phyloP scores from a whole-genome alignment of 768 basidiomycete species.

The Tephrocybe sp. region DNA sequence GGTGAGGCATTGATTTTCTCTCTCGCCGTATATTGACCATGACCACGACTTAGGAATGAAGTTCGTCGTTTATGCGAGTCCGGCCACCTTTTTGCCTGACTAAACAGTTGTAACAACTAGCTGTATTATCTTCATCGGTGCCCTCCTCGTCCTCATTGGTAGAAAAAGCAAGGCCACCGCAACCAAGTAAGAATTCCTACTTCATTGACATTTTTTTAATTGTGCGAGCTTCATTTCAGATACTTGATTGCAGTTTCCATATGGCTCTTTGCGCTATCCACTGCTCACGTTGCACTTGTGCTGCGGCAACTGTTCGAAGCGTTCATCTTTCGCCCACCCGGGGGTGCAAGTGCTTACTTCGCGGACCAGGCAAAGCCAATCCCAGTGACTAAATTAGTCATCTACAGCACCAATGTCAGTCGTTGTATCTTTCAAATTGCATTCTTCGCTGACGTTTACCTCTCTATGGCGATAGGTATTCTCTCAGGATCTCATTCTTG shows the following conservation, averaged over 20 bases:
- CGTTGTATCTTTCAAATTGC: neutral
- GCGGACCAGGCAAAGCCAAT: neutral
- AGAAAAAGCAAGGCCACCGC: neutral
- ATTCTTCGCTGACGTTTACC: neutral
- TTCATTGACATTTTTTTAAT: neutral
- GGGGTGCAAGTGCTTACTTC: neutral
- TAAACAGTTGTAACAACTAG: neutral
- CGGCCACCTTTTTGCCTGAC: neutral
- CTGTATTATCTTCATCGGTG: neutral
- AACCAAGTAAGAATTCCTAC: neutral
- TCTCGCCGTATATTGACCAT: neutral
- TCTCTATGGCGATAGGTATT: neutral
- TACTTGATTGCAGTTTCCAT: neutral
- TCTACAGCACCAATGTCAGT: neutral
- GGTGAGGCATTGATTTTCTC: neutral
- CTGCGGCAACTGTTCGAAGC: neutral
- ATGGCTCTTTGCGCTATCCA: neutral
- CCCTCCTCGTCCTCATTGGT: neutral
- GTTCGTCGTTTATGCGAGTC: neutral
- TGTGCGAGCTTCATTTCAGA: neutral
- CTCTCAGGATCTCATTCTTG: neutral
- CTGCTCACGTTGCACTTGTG: neutral
- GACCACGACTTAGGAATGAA: neutral
- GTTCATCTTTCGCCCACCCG: neutral
- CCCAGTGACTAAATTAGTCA: neutral